Percentiles rank a stretch among this genome's conserved stretches.
Evolutionary conservation across 1,139 yeast species (phyloP).

Genomic region (Lizanozyma gosingica): DNA sequence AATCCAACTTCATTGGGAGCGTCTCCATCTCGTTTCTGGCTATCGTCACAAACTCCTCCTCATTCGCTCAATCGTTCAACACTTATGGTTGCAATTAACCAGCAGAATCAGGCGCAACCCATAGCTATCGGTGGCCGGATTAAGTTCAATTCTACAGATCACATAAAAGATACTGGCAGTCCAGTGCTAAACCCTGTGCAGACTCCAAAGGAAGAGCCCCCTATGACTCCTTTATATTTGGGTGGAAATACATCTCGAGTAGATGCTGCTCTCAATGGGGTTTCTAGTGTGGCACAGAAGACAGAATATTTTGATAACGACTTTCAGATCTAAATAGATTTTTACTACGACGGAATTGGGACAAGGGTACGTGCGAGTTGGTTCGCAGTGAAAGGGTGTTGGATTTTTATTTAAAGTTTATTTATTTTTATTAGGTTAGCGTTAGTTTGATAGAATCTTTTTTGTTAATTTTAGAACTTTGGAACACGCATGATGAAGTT

Average conservation of each 20-base stretch:
- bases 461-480: too few relatives aligned
- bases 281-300: not conserved
- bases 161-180: conserved; percentile 14
- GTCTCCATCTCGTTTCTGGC: conserved; percentile 48
- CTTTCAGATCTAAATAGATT: not conserved
- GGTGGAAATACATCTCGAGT: conserved; percentile 6
- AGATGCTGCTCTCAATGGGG: not conserved
- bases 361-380: too few relatives aligned
- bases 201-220: conserved; percentile 36
- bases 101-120: conserved; percentile 1
- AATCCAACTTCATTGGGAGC: conserved; percentile 46
- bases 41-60: conserved; percentile 47
- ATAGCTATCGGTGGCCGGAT: conserved; percentile 5
- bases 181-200: conserved; percentile 35
- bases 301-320: not conserved
- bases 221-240: conserved; percentile 39
- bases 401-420: too few relatives aligned
- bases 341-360: too few relatives aligned
- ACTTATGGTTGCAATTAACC: conserved; percentile 6
- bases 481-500: too few relatives aligned
- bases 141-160: not conserved
- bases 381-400: too few relatives aligned
- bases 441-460: too few relatives aligned
- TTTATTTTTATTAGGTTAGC: too few relatives aligned
- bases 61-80: conserved; percentile 17